phyloP scores from a whole-genome alignment of 495 filamentous ascomycete genomes.

The Aspergillus ellipticus region DNA sequence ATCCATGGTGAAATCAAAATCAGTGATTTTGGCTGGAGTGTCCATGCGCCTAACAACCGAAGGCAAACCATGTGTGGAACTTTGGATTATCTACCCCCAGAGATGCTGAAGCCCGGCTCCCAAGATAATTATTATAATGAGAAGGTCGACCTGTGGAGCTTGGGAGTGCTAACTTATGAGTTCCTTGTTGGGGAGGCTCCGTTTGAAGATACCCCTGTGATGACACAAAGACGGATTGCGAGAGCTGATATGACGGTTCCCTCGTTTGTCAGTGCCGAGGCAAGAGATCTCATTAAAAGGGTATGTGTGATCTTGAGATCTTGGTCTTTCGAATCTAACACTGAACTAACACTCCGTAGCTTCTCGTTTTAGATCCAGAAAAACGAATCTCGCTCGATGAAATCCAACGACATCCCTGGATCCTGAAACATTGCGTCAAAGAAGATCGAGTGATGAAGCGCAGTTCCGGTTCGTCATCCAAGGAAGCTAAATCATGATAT shows the following conservation, averaged over 20 bases:
- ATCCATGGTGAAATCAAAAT: conserved; percentile 99
- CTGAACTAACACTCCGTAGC: conserved; percentile 43
- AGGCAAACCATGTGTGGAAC: conserved; percentile 96
- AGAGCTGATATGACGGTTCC: conserved; percentile 91
- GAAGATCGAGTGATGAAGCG: conserved; percentile 59
- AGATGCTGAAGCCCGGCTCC: conserved; percentile 84
- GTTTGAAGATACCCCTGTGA: conserved; percentile 91
- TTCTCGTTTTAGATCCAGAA: conserved; percentile 90
- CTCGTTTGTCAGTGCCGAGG: conserved; percentile 84
- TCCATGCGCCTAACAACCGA: conserved; percentile 93
- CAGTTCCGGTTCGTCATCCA: conserved; percentile 36
- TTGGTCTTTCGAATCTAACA: background rate
- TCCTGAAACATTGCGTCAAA: conserved; percentile 90
- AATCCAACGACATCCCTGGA: conserved; percentile 91
- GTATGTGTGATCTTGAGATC: conserved; percentile 43
- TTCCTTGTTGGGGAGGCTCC: conserved; percentile 94
- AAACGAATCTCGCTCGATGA: conserved; percentile 89
- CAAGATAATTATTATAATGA: conserved; percentile 86
- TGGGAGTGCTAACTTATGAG: conserved; percentile 94
- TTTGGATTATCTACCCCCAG: conserved; percentile 92
- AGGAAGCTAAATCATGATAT: conserved; percentile 34
- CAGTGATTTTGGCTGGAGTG: conserved; percentile 97
- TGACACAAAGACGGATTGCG: conserved; percentile 90
- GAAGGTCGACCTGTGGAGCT: conserved; percentile 93
- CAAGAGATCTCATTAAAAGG: conserved; percentile 86